These are phyloP conservation scores for Pyrenochaeta sp. DNA, from an alignment of 2,329 filamentous ascomycete genomes.

Conservation along the genomic window DNA sequence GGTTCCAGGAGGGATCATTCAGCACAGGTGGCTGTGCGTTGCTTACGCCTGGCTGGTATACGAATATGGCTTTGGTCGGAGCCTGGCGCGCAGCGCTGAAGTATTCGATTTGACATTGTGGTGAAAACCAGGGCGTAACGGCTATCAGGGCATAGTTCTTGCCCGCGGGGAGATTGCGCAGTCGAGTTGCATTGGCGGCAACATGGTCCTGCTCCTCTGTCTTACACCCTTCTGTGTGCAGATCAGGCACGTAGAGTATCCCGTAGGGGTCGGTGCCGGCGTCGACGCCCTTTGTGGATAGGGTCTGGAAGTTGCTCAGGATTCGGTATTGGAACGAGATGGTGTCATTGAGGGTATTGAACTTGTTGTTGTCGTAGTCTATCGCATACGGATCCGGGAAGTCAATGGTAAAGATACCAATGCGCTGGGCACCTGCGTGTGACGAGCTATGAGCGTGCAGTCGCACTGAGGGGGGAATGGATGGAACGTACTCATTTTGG, in stretches of 20 bases:
- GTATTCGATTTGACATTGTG: constrained; percentile 76
- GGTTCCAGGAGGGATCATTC: constrained; percentile 72
- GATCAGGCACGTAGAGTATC: constrained; percentile 83
- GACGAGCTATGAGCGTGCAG: constrained; percentile 7
- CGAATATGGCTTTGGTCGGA: constrained; percentile 64
- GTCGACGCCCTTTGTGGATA: constrained; percentile 73
- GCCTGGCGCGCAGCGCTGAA: constrained; percentile 70
- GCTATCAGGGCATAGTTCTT: constrained; percentile 77
- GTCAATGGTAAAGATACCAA: constrained; percentile 47
- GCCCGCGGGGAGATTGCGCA: constrained; percentile 69
- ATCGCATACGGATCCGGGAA: constrained; percentile 46
- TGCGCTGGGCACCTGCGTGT: constrained; percentile 42
- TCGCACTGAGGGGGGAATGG: constrained; percentile 6
- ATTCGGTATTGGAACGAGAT: constrained; percentile 50
- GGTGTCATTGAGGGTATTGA: constrained; percentile 38
- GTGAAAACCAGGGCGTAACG: constrained; percentile 84
- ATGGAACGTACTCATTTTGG: constrained; percentile 53
- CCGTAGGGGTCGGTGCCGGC: constrained; percentile 73
- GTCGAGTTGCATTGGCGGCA: constrained; percentile 77
- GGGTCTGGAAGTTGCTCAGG: constrained; percentile 72
- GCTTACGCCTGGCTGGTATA: constrained; percentile 59
- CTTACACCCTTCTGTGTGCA: constrained; percentile 70
- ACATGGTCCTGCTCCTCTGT: constrained; percentile 71
- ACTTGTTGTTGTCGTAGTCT: constrained; percentile 40
- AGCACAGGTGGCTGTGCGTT: constrained; percentile 70